Evolutionary conservation across 495 filamentous ascomycete species (phyloP).

Genomic region (Delitschia confertaspora): DNA sequence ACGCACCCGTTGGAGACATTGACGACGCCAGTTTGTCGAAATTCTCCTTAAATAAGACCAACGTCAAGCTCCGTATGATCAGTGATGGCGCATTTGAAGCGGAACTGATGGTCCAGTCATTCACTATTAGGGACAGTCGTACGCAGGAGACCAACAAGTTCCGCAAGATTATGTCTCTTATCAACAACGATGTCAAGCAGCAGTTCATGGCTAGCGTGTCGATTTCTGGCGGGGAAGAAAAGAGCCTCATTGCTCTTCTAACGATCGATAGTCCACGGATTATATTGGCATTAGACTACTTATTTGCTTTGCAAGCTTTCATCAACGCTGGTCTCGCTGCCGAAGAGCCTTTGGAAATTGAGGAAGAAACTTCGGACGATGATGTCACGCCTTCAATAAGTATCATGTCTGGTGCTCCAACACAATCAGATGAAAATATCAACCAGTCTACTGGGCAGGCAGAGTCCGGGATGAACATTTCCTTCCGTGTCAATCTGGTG

Average conservation of each 20-base stretch:
- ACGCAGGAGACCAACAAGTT: slow-evolving; percentile 85
- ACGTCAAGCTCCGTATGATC: slow-evolving; percentile 87
- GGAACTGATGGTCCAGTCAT: slow-evolving; percentile 86
- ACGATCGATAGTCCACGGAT: slow-evolving; percentile 94
- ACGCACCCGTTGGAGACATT: slow-evolving; percentile 65
- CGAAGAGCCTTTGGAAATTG: slow-evolving; percentile 49
- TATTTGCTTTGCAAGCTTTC: slow-evolving; percentile 82
- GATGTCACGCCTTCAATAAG: slow-evolving; percentile 45
- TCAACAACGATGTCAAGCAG: slow-evolving; percentile 87
- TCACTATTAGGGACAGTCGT: slow-evolving; percentile 87
- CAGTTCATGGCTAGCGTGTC: slow-evolving; percentile 94
- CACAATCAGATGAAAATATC: slow-evolving; percentile 15
- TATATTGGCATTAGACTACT: slow-evolving; percentile 89
- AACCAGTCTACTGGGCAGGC: slow-evolving; percentile 28
- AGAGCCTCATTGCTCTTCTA: slow-evolving; percentile 78
- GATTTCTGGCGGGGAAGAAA: slow-evolving; percentile 77
- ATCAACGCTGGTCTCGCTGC: slow-evolving; percentile 57
- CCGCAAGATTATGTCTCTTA: slow-evolving; percentile 94
- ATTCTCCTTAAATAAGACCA: slow-evolving; percentile 87
- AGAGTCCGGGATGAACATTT: slow-evolving; percentile 55
- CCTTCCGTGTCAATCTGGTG: slow-evolving; percentile 87
- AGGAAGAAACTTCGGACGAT: slow-evolving; percentile 47
- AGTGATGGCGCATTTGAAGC: slow-evolving; percentile 88
- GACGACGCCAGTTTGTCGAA: slow-evolving; percentile 80
- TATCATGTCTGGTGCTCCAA: slow-evolving; percentile 30